These are phyloP conservation scores for Durotheca rogersii DNA, from an alignment of 495 filamentous ascomycete species.

Conservation along the genomic window DNA sequence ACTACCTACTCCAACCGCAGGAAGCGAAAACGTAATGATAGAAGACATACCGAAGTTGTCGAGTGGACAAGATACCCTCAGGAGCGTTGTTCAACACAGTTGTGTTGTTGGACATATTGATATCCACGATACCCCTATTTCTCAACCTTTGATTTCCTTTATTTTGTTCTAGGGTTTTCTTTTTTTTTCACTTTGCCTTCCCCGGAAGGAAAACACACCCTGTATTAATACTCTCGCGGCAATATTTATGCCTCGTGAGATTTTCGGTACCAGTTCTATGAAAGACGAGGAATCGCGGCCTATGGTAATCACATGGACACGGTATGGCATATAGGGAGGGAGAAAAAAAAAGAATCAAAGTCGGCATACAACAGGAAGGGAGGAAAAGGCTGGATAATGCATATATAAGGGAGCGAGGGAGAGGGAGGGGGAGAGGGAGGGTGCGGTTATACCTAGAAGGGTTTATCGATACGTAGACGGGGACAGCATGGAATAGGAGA, in stretches of 20 bases:
- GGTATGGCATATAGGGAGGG: too few species aligned
- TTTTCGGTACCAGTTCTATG: background rate
- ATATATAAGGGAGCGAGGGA: background rate
- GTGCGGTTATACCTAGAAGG: background rate
- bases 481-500: background rate
- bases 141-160: too few species aligned
- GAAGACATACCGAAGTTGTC: conserved; percentile 21
- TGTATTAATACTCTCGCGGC: conserved; percentile 25
- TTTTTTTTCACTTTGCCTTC: conserved; percentile 6
- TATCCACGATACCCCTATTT: conserved; percentile 27
- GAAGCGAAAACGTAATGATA: conserved; percentile 9
- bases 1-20: background rate
- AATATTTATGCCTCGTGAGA: background rate
- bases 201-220: conserved; percentile 13
- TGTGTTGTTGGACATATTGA: conserved; percentile 11
- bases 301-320: too few species aligned
- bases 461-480: background rate
- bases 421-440: background rate
- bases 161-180: conserved; percentile 8
- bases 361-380: background rate
- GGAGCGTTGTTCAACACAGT: conserved; percentile 2
- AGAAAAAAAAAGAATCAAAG: background rate
- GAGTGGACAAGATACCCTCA: conserved; percentile 15
- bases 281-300: too few species aligned
- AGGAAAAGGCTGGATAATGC: background rate